Evolutionary conservation across 768 basidiomycete genomes (phyloP), one percentile per base, ranked within the genome.

Genomic region (Gymnopilus junonius): DNA sequence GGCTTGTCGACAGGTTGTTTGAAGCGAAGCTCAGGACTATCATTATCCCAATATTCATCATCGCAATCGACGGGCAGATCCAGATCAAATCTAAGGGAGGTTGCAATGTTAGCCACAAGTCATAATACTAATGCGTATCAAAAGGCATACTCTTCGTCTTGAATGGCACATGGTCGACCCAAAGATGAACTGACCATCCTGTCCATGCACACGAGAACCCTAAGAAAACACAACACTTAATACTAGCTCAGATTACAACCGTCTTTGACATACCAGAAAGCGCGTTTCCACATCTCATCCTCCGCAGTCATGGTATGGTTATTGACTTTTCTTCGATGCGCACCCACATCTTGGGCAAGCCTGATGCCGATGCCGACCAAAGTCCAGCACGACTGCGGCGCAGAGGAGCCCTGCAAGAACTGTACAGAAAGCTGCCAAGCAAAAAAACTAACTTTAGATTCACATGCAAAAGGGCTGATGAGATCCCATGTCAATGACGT

Each of bases 271-370:
- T 68, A 85, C 87, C 87, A 90, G 68, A 89, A 89, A 8, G 83
- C 86, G 6, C 89, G 82, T 68, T 91, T 92, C 85, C 90, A 92
- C 35, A 91, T 76, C 69, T 95, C 92, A 63, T 89, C 85, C 58
- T 92, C 88, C 1, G 80, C 73, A 0, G 82, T 83, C 37, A 79
- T 74, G 8, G 71, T 71, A 62, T 69, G 66, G 23, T 63, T 73
- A 27, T 73, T 66, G 1, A 71, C 64, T 60, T 79, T 82, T 37
- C 82, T 70, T 27, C 82, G 69, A 73, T 95, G 94, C 0, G 87
- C 90, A 21, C 94, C 88, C 14, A 93, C 87, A 66, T 95, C 93
- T 70, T 93, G 89, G 0, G 89, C 87, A 29, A 90, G 75, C 3
- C 92, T 86, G 39, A 94, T 81, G 25, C 90, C 90, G 40, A 92